phyloP scores from a whole-genome alignment of 805 yeast genomes.

The Torulaspora franciscae region DNA sequence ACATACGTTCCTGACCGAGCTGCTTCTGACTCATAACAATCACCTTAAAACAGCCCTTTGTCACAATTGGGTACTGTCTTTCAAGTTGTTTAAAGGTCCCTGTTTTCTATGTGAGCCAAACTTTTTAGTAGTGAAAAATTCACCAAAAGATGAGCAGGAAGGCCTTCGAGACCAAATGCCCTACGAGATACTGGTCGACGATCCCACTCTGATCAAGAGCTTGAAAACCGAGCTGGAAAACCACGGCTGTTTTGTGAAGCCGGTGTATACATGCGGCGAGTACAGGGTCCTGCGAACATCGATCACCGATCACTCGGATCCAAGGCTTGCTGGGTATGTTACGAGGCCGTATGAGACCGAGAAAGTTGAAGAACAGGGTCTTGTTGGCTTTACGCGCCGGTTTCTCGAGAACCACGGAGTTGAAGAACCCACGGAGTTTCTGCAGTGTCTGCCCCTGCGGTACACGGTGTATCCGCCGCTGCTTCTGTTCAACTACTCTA shows the following conservation, averaged over 20 bases:
- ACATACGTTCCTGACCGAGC: conserved; percentile 14
- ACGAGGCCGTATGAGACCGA: conserved; percentile 11
- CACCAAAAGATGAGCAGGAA: neutral
- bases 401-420: conserved; percentile 2
- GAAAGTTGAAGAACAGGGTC: conserved; percentile 1
- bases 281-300: conserved; percentile 24
- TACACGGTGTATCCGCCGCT: conserved; percentile 66
- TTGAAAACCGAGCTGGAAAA: conserved; percentile 27
- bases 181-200: conserved; percentile 21
- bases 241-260: conserved; percentile 21
- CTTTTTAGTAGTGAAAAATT: conserved; percentile 3
- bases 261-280: conserved; percentile 20
- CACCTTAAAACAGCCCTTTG: neutral
- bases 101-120: neutral
- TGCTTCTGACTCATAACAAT: conserved; percentile 13
- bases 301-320: conserved; percentile 7
- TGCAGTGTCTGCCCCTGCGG: conserved; percentile 34
- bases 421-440: conserved; percentile 6
- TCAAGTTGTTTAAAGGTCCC: conserved; percentile 3
- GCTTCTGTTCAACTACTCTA: conserved; percentile 50
- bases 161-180: conserved; percentile 14
- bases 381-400: conserved; percentile 10
- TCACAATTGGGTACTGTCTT: neutral
- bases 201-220: conserved; percentile 18
- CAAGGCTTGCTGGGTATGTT: conserved; percentile 4